phyloP scores from a whole-genome alignment of 2,329 filamentous ascomycete genomes.

The Colletotrichum orbiculare region DNA sequence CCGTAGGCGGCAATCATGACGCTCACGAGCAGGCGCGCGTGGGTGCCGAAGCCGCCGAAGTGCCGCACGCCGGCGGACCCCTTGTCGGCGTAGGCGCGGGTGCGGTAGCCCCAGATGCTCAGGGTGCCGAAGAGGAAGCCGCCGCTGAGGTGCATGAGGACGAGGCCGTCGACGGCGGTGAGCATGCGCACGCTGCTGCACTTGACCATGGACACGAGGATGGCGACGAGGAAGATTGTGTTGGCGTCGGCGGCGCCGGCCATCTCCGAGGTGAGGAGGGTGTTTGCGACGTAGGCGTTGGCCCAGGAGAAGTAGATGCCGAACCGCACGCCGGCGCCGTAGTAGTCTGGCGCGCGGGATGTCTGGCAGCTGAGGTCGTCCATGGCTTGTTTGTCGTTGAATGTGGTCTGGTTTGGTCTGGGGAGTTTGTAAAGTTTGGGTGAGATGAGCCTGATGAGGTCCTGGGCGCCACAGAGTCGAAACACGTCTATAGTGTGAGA shows the following conservation, averaged over 20 bases:
- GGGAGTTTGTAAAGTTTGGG: neutral
- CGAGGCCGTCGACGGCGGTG: conserved; percentile 40
- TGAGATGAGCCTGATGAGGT: neutral
- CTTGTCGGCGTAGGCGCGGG: conserved; percentile 38
- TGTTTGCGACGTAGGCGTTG: conserved; percentile 42
- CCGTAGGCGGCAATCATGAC: conserved; percentile 41
- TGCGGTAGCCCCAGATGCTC: conserved; percentile 44
- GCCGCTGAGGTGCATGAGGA: conserved; percentile 45
- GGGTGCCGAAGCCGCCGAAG: conserved; percentile 42
- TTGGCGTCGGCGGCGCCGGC: conserved; percentile 41
- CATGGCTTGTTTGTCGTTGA: neutral
- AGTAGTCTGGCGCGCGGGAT: conserved; percentile 44
- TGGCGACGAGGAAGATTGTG: conserved; percentile 46
- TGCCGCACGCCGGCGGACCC: conserved; percentile 37
- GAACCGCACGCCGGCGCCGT: conserved; percentile 46
- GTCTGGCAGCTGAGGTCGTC: conserved; percentile 29
- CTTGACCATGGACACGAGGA: conserved; percentile 43
- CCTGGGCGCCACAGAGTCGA: too few relatives aligned
- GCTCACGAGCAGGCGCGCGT: conserved; percentile 39
- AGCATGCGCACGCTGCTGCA: conserved; percentile 35
- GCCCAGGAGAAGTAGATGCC: conserved; percentile 48
- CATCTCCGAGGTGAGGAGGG: conserved; percentile 41
- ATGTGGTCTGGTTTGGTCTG: neutral
- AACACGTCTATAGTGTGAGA: too few relatives aligned
- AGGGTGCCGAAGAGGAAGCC: conserved; percentile 44